These are phyloP conservation scores for Theileria sp. DNA, from an alignment of 169 alveolate genomes.

Conservation along the genomic window DNA sequence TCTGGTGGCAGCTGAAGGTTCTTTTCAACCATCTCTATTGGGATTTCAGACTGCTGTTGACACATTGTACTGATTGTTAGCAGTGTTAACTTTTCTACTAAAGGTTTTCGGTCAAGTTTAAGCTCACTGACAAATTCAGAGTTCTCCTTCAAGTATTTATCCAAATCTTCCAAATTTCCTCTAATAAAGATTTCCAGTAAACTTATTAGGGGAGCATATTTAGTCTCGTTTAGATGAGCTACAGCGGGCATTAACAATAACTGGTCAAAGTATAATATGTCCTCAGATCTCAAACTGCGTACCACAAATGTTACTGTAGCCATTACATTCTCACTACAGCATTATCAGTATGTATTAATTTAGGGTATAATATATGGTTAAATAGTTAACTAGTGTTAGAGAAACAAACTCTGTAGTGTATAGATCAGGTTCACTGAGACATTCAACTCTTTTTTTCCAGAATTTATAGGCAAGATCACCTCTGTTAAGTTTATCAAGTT, in stretches of 20 bases:
- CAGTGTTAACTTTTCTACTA: constrained; percentile 29
- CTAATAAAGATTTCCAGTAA: constrained; percentile 36
- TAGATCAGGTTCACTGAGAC: constrained; percentile 33
- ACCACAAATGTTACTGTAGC: constrained; percentile 65
- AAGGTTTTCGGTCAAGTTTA: constrained; percentile 15
- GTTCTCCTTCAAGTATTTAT: constrained; percentile 19
- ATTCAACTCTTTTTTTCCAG: constrained; percentile 50
- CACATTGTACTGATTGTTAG: constrained; percentile 49
- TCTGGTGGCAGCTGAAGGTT: constrained; percentile 42
- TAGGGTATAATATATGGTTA: not conserved
- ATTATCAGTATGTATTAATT: not conserved
- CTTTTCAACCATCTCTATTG: constrained; percentile 56
- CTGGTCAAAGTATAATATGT: constrained; percentile 67
- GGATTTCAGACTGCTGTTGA: constrained; percentile 49
- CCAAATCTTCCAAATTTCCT: constrained; percentile 44
- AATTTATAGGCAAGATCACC: constrained; percentile 36
- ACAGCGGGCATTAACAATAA: constrained; percentile 61
- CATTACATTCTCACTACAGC: constrained; percentile 40
- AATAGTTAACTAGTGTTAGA: not conserved
- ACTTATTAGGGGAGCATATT: constrained; percentile 41
- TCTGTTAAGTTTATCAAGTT: constrained; percentile 66
- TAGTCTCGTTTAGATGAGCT: constrained; percentile 48
- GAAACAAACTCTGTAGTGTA: constrained; percentile 10
- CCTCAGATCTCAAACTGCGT: constrained; percentile 62
- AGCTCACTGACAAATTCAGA: constrained; percentile 14